Evolutionary conservation across 805 yeast species (phyloP), one percentile per base, ranked within the genome.

Genomic region (Ogataea philodendri): DNA sequence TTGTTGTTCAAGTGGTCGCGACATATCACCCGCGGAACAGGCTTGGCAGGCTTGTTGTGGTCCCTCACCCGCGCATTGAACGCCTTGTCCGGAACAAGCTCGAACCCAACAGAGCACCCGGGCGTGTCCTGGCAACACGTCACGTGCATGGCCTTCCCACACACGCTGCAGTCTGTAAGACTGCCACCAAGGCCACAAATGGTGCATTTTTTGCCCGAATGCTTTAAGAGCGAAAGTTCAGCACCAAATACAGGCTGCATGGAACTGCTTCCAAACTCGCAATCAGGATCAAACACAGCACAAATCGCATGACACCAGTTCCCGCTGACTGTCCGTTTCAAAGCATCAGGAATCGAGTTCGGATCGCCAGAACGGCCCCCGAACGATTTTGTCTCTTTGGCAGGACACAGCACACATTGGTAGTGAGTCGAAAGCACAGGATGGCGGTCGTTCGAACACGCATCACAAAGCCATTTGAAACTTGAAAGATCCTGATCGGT

Each of bases 271-370:
- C 68, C 76, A 51, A 70, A 75, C 18, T 56, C 59, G 5, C 70
- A 54, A n/a, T 63, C 60, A 4, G 72, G 59, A 18, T 65, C 62
- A 52, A 79, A 78, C 0, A 83, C 32, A 0, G 89, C 80, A 60
- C 97, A 88, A 3, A 74, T 42, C 3, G 81, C 62, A 63, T 88
- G 96, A 21, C 79, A 77, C 96, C 96, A 88, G 39, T 69, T 66
- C 1, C 84, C 84, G 37, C 69, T 73, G 4, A 53, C 46, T 0
- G 93, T 77, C n/a, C 86, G 68, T 50, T 84, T 83, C 48, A 86
- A 55, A 19, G 78, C 84, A 48, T 82, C 89, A 0, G 84, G 79
- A 19, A 59, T 59, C 1, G 69, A 69, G 25, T 46, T 32, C 3
- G 59, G 54, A 6, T 59, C 56, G 1, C 78, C 76, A 14, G 58